Conservation (phyloP, 1,284 basidiomycete species). For the Apiotrichum montevideense region DNA sequence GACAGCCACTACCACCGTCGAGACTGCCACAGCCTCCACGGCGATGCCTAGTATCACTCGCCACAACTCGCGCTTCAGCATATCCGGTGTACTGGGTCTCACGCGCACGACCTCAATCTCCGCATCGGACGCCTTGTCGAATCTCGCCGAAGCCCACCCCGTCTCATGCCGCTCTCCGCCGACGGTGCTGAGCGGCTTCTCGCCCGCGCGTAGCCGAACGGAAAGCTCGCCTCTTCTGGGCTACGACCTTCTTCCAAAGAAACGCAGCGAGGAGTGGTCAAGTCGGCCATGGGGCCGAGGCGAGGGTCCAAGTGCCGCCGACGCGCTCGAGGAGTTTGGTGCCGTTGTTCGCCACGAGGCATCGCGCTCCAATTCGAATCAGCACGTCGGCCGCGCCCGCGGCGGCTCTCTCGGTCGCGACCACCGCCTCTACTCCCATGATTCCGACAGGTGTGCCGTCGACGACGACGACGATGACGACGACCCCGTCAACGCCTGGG, state of each 20-base stretch:
- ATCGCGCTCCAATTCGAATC: not conserved
- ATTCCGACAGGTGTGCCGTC: not conserved
- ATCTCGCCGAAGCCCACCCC: constrained; percentile 29
- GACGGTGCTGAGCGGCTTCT: not conserved
- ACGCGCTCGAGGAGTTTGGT: constrained; percentile 39
- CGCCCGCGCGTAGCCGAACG: constrained; percentile 15
- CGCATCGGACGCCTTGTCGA: constrained; percentile 29
- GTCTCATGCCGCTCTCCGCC: constrained; percentile 2
- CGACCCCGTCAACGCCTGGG: constrained; percentile 22
- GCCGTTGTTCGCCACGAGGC: constrained; percentile 29
- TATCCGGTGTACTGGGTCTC: constrained; percentile 37
- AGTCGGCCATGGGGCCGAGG: constrained; percentile 35
- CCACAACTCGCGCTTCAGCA: constrained; percentile 28
- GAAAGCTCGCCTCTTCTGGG: constrained; percentile 16
- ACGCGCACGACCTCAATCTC: constrained; percentile 15
- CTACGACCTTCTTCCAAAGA: constrained; percentile 3
- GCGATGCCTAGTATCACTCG: not conserved
- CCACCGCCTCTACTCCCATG: constrained; percentile 23
- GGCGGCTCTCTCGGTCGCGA: constrained; percentile 40
- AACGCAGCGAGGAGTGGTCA: constrained; percentile 39
- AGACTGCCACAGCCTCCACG: constrained; percentile 21
- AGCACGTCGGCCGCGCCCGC: constrained; percentile 15
- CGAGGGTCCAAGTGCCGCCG: constrained; percentile 36
- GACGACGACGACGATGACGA: constrained; percentile 14
- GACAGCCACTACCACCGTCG: constrained; percentile 33